Percentiles rank a stretch among this genome's conserved stretches.
Evolutionary conservation across 2,329 filamentous ascomycete genomes (phyloP).

Genomic region (Epichloe amarillans): DNA sequence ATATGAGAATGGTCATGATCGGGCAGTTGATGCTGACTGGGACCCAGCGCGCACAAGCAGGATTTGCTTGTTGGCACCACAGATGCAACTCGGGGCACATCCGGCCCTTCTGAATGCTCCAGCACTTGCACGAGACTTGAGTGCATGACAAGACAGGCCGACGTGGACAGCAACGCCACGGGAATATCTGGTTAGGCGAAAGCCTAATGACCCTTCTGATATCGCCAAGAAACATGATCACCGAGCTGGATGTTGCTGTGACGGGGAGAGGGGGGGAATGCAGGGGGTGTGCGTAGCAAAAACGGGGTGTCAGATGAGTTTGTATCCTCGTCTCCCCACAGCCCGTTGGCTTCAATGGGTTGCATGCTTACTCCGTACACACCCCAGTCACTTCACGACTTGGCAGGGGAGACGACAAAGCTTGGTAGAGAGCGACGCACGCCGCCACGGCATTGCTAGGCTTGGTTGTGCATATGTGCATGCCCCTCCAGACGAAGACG

Average conservation of each 20-base stretch:
- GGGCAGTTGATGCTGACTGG: neutral
- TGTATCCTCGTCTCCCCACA: neutral
- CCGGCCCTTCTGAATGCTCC: conserved; percentile 1
- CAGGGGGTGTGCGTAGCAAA: conserved; percentile 1
- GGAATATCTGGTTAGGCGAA: neutral
- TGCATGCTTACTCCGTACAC: neutral
- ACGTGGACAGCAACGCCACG: neutral
- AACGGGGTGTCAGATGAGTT: neutral
- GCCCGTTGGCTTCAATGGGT: neutral
- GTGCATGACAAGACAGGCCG: conserved; percentile 1
- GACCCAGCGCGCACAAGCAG: neutral
- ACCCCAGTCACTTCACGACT: neutral
- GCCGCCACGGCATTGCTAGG: conserved; percentile 1
- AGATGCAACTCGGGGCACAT: neutral
- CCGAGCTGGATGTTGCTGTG: neutral
- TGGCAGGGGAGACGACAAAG: neutral
- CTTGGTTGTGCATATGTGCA: neutral
- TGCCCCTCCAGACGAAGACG: neutral
- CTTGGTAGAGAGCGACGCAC: neutral
- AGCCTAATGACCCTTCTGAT: neutral
- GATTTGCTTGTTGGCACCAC: neutral
- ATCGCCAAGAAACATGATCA: neutral
- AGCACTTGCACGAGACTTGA: conserved; percentile 6
- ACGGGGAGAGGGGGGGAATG: neutral
- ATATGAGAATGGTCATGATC: neutral